Evolutionary conservation across 106 monocot species (phyloP), one percentile per base, ranked within the genome.

Genomic region (Dendrobium huoshanense): DNA sequence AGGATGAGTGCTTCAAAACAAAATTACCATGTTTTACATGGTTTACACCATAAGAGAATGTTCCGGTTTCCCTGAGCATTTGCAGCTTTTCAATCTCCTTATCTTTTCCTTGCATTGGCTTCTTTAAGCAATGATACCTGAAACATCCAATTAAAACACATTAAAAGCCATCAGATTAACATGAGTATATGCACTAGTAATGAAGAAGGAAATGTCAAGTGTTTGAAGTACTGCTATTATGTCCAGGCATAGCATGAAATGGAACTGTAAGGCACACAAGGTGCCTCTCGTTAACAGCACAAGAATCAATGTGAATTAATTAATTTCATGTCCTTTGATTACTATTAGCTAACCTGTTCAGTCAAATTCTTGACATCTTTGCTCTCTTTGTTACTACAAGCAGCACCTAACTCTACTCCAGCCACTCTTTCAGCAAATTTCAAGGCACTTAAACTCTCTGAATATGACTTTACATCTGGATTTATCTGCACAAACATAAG

Each of bases 361-460:
- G 83, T 90, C 68, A 90, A 79, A 20, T 89, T 85, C 82, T 77
- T 78, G 41, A 86, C 70, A 83, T 92, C 89, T 70, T 92, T 92
- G 68, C 87, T 86, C 80, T 92, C 92, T 82, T 92, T 92, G 77
- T 86, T 87, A 80, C 81, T 87, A 40, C 42, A 79, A 59, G 89
- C 92, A 70, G 84, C 83, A 59, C 92, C 92, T 78, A 92, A 80
- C 77, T 95, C 95, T 7, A 95, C 89, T 48, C 89, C 87, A 70
- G 92, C 89, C 59, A 91, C 95, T 41, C 95, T 85, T 83, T 95
- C 89, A 67, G 95, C 95, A 87, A 95, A 92, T 67, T 95, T 95
- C 43, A 95, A 81, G 0, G 95, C 90, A 77, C 92, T 95, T 78
- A 86, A 24, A 48, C 87, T 90, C 77, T 95, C 92, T 25, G 82